A percentile compares a stretch with the other conserved stretches of the same genome.
phyloP scores from a whole-genome alignment of 306 rosid species.

The Comarum palustre region DNA sequence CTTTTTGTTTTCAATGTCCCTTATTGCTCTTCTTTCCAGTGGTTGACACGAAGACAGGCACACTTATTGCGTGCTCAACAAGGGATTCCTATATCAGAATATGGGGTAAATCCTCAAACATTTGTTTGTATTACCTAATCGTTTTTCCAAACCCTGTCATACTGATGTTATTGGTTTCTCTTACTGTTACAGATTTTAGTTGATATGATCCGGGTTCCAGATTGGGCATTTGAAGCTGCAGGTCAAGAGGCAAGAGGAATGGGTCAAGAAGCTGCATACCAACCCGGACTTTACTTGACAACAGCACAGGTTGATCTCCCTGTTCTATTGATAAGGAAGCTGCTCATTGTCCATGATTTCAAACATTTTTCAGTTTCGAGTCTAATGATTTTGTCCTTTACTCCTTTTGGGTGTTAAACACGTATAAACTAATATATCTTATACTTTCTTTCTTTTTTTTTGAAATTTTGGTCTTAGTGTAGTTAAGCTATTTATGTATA shows the following conservation, averaged over 20 bases:
- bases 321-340: neutral
- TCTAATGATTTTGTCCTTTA: neutral
- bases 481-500: neutral
- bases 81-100: constrained; percentile 92
- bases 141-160: neutral
- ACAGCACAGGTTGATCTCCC: constrained; percentile 67
- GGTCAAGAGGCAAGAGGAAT: constrained; percentile 92
- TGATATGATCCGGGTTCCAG: constrained; percentile 98
- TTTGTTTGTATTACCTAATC: neutral
- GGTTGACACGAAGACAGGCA: constrained; percentile 94
- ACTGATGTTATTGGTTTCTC: constrained; percentile 23
- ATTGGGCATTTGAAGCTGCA: constrained; percentile 98
- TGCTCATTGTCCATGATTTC: constrained; percentile 6
- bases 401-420: neutral
- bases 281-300: constrained; percentile 93
- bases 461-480: constrained; percentile 3
- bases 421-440: neutral
- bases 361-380: neutral
- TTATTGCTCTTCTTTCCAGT: constrained; percentile 41
- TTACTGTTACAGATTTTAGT: constrained; percentile 61
- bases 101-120: constrained; percentile 57
- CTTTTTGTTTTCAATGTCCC: neutral
- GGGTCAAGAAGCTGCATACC: constrained; percentile 96
- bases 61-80: constrained; percentile 91
- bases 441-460: neutral